phyloP scores from a whole-genome alignment of 768 basidiomycete species.

The Hygrophoropsis aurantiaca region DNA sequence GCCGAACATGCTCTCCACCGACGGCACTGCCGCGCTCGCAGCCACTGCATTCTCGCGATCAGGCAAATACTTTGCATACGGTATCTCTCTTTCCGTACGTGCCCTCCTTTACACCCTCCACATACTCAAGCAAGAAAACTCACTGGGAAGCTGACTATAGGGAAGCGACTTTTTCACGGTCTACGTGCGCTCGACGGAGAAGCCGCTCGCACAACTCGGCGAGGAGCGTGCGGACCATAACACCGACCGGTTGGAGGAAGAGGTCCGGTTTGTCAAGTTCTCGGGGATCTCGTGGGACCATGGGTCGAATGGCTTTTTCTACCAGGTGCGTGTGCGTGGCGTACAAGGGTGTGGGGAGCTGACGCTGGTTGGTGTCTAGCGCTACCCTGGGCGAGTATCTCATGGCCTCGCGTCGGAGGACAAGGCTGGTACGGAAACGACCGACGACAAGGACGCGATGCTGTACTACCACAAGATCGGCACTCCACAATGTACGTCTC shows the following conservation, averaged over 20 bases:
- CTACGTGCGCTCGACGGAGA: constrained; percentile 62
- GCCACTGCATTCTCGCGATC: constrained; percentile 59
- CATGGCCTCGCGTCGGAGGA: constrained; percentile 49
- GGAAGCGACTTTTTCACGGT: constrained; percentile 74
- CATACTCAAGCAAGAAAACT: constrained; percentile 4
- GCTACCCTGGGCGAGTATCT: constrained; percentile 54
- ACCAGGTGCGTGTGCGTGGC: constrained; percentile 51
- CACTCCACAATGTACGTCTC: constrained; percentile 60
- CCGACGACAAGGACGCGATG: constrained; percentile 66
- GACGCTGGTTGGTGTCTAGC: too few species aligned
- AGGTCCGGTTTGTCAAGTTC: constrained; percentile 76
- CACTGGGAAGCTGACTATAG: constrained; percentile 36
- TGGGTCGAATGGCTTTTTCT: constrained; percentile 83
- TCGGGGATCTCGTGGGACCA: constrained; percentile 71
- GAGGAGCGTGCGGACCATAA: constrained; percentile 42
- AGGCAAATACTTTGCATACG: constrained; percentile 76
- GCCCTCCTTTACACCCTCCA: constrained; percentile 6
- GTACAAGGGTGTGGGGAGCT: too few species aligned
- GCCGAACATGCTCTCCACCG: constrained; percentile 70
- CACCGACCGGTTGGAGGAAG: constrained; percentile 57
- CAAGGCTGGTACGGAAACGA: constrained; percentile 56
- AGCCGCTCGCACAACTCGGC: constrained; percentile 49
- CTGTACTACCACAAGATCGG: constrained; percentile 76
- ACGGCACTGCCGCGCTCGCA: constrained; percentile 69
- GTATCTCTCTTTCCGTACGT: constrained; percentile 68